Base-by-base conservation (phyloP, 768 basidiomycete genomes). In the Kwoniella sp. region DNA sequence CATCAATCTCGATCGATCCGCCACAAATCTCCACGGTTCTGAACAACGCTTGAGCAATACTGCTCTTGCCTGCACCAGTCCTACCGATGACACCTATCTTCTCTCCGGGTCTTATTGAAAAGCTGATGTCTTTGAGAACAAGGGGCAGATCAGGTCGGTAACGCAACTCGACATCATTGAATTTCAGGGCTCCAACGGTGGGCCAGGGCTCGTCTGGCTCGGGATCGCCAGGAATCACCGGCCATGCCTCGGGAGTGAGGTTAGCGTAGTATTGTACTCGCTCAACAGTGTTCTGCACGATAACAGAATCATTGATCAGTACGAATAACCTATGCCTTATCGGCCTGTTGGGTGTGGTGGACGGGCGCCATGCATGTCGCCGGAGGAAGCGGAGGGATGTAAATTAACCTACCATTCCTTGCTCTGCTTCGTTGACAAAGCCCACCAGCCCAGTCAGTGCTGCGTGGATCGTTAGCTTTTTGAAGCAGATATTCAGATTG, bases 141-240 rank as follows among this genome's bases (percentile, higher is more conserved):
- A 89, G 80, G 60, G 91, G 91, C 8, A 95, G 81, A 29, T 87
- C 91, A 0, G 87, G 83, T 22, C 92, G 86, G 81, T 97, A 98
- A 47, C 87, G 80, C 25, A 65, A 22, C 0, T 66, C 26, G 19
- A 82, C 85, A 37, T 79, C 87, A 84, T 84, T 77, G 80, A 95
- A 96, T 73, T 87, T 87, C 26, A 97, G 84, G 48, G 81, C 76
- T 2, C 95, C 94, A 19, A 83, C 72, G 0, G 83, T 80, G 0
- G 94, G 94, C 95, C 95, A 97, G 10, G 8, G 9, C 25, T 77
- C 75, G 0, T 83, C 82, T 17, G 85, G 84, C 40, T 44, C 40
- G 2, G 67, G 64, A 61, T 86, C 85, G 25, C 83, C 74, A 1
- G 83, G 76, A 17, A 80, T 83, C 9, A 33, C 57, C n/a, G 76